Conservation (phyloP, 495 filamentous ascomycete species). For the Penicillium crystallinum region DNA sequence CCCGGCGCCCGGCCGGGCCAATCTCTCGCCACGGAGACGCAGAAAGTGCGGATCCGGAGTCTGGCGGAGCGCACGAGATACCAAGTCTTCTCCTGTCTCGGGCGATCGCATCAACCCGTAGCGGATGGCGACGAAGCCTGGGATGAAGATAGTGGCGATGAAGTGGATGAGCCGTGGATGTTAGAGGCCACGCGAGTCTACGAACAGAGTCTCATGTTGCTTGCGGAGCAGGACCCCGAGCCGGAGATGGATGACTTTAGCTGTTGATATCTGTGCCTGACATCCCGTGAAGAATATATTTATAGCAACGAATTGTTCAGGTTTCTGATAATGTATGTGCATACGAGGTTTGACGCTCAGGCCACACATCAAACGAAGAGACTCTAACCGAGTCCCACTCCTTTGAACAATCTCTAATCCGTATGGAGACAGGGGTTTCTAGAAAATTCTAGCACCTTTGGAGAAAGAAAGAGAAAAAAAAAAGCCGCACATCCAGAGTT, state of each 20-base stretch:
- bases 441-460: constrained; percentile 1
- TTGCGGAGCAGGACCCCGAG: constrained; percentile 54
- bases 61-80: constrained; percentile 54
- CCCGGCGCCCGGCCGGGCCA: constrained; percentile 56
- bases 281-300: neutral
- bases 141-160: constrained; percentile 25
- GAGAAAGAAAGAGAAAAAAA: neutral
- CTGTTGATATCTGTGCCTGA: neutral
- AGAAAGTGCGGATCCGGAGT: constrained; percentile 79
- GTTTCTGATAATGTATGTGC: neutral
- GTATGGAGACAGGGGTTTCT: too few relatives aligned
- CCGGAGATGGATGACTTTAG: constrained; percentile 6
- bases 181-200: constrained; percentile 74
- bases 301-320: neutral
- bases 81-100: constrained; percentile 58
- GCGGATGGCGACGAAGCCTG: constrained; percentile 34
- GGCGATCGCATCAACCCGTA: neutral
- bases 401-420: too few relatives aligned
- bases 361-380: neutral
- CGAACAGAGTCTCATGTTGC: constrained; percentile 66
- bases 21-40: constrained; percentile 52
- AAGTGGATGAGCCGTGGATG: constrained; percentile 39
- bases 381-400: neutral
- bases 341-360: neutral
- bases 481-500: neutral